Percentiles rank a stretch among this genome's conserved stretches.
Conservation (phyloP, 1,284 basidiomycete genomes). For the Cryptococcus maquisensis region DNA sequence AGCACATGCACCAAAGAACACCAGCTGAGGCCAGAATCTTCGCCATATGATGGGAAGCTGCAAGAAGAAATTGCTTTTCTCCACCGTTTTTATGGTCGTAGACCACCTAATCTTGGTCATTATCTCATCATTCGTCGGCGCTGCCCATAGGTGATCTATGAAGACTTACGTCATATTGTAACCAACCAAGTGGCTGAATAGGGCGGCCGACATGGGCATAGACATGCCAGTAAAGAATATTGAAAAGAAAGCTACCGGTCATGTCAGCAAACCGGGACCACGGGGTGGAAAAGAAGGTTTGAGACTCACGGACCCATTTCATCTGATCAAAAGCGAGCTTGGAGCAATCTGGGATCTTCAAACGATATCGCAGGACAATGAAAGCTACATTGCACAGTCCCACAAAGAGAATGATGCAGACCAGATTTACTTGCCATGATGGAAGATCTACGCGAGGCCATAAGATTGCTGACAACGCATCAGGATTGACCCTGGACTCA, state of each 20-base stretch:
- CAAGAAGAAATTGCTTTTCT: conserved; percentile 78
- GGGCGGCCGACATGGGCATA: conserved; percentile 65
- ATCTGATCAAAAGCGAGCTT: conserved; percentile 61
- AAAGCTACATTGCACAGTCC: conserved; percentile 66
- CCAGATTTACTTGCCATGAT: conserved; percentile 51
- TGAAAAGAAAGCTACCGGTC: conserved; percentile 56
- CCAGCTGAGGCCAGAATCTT: conserved; percentile 64
- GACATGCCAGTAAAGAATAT: conserved; percentile 79
- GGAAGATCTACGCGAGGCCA: conserved; percentile 14
- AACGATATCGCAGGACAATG: conserved; percentile 68
- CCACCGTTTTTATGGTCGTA: conserved; percentile 62
- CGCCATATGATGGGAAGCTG: conserved; percentile 76
- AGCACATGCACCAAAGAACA: conserved; percentile 54
- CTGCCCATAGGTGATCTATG: neutral
- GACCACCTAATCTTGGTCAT: conserved; percentile 58
- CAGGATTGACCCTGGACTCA: neutral
- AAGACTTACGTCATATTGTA: conserved; percentile 74
- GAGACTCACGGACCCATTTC: conserved; percentile 57
- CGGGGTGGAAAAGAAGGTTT: too few species aligned
- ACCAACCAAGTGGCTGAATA: conserved; percentile 75
- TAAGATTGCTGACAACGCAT: neutral
- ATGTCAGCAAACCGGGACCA: neutral
- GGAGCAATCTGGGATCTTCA: conserved; percentile 59
- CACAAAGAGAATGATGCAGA: conserved; percentile 70
- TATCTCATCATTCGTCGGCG: conserved; percentile 35